A percentile compares a stretch with the other conserved stretches of the same genome.
phyloP scores from a whole-genome alignment of 1,284 basidiomycete species.

The Ceratobasidium sp. region DNA sequence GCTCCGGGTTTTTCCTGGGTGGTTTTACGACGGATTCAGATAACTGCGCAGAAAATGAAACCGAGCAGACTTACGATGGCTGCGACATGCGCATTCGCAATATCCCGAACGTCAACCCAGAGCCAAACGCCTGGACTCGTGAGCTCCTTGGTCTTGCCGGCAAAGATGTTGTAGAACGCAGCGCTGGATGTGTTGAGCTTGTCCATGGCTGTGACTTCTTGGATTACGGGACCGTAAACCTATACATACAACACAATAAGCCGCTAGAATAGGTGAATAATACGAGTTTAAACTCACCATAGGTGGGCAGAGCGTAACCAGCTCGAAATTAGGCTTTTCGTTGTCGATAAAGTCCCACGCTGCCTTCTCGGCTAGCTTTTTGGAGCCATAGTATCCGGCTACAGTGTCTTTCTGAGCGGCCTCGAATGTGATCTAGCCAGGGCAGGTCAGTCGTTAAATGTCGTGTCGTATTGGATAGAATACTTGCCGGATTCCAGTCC shows the following conservation, averaged over 20 bases:
- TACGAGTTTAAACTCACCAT: constrained; percentile 30
- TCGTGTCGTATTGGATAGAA: not conserved
- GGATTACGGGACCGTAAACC: constrained; percentile 13
- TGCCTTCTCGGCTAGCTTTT: constrained; percentile 51
- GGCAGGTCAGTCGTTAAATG: not conserved
- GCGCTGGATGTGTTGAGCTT: constrained; percentile 17
- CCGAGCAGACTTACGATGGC: not conserved
- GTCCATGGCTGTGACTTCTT: constrained; percentile 19
- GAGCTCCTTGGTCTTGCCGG: not conserved
- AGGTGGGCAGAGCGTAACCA: constrained; percentile 46
- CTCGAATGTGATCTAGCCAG: constrained; percentile 34
- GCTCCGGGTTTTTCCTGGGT: constrained; percentile 38
- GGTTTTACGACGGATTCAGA: not conserved
- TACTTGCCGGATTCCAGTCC: constrained; percentile 54
- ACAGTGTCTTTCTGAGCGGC: constrained; percentile 17
- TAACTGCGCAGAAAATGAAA: not conserved
- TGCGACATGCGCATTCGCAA: constrained; percentile 15
- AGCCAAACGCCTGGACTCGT: not conserved
- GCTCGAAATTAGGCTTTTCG: constrained; percentile 45
- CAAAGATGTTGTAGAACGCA: not conserved
- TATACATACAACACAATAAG: not conserved
- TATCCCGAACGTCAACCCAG: constrained; percentile 2
- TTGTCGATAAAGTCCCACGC: constrained; percentile 48
- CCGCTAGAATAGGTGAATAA: not conserved
- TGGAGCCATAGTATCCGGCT: constrained; percentile 51